Percentiles rank a stretch among this genome's conserved stretches.
These are phyloP conservation scores for Phytopythium litorale DNA, from an alignment of 352 stramenopile genomes.

Conservation along the genomic window DNA sequence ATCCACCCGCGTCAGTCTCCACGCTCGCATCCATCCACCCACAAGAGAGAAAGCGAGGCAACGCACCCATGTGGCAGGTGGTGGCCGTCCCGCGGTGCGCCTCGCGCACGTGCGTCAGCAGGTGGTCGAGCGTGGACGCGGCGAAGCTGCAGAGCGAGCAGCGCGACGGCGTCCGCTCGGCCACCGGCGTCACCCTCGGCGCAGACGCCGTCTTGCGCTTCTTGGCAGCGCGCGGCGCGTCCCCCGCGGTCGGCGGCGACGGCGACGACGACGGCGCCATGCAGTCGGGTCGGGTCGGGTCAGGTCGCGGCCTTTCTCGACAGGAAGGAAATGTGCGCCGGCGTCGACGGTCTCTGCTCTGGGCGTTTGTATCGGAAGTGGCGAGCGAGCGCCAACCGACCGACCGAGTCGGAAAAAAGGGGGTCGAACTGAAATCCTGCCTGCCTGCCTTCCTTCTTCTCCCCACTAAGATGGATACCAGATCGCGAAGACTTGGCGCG, in stretches of 20 bases:
- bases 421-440: too few species aligned
- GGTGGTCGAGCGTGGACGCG: constrained; percentile 39
- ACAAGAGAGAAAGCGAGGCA: background rate
- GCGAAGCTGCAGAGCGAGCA: constrained; percentile 44
- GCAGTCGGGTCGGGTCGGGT: background rate
- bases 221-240: constrained; percentile 22
- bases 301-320: too few species aligned
- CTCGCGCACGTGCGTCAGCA: constrained; percentile 49
- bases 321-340: too few species aligned
- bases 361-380: too few species aligned
- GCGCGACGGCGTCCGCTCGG: constrained; percentile 12
- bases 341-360: too few species aligned
- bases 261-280: constrained; percentile 6
- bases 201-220: constrained; percentile 48
- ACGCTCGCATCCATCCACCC: too few species aligned
- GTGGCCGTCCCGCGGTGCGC: constrained; percentile 18
- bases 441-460: background rate
- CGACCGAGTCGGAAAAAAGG: too few species aligned
- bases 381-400: too few species aligned
- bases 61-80: constrained; percentile 51
- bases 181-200: too few species aligned
- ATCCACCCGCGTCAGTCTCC: too few species aligned
- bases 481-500: too few species aligned
- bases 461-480: background rate
- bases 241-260: background rate